Conservation (phyloP, 305 asterid genomes). For the Fraxinus dipetala region DNA sequence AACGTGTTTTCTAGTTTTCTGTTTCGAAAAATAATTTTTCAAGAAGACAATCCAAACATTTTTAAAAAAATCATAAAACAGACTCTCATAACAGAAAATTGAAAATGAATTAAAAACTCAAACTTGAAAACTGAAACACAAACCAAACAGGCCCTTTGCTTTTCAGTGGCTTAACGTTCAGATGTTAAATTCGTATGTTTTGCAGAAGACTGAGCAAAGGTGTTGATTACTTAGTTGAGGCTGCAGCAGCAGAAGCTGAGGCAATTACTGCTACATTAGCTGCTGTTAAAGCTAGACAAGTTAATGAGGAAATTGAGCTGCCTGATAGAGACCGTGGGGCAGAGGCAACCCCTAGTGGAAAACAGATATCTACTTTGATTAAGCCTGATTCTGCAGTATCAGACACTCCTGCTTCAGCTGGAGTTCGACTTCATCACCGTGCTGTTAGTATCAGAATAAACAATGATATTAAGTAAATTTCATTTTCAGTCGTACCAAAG, state of each 20-base stretch:
- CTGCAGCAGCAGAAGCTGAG: constrained; percentile 97
- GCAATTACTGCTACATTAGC: constrained; percentile 86
- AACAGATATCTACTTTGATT: constrained; percentile 60
- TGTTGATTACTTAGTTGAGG: constrained; percentile 90
- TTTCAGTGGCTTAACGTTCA: constrained; percentile 16
- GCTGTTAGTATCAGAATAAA: constrained; percentile 63
- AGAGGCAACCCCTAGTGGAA: constrained; percentile 92
- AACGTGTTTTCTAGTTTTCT: background rate
- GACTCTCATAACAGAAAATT: background rate
- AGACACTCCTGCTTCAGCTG: constrained; percentile 66
- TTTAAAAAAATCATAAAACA: background rate
- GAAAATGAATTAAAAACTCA: background rate
- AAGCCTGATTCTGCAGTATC: constrained; percentile 66
- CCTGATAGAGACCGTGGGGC: constrained; percentile 94
- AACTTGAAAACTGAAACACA: background rate
- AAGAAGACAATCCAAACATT: background rate
- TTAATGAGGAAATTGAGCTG: constrained; percentile 78
- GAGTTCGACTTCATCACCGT: constrained; percentile 93
- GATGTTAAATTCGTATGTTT: constrained; percentile 26
- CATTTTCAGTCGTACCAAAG: background rate
- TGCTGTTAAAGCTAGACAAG: constrained; percentile 93
- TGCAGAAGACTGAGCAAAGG: constrained; percentile 74
- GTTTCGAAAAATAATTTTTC: background rate
- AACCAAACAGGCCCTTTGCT: background rate
- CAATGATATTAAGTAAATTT: constrained; percentile 9